Percentiles rank a stretch among this genome's conserved stretches.
Evolutionary conservation across 148 eudicot species (phyloP).

Genomic region (Arbutus unedo): DNA sequence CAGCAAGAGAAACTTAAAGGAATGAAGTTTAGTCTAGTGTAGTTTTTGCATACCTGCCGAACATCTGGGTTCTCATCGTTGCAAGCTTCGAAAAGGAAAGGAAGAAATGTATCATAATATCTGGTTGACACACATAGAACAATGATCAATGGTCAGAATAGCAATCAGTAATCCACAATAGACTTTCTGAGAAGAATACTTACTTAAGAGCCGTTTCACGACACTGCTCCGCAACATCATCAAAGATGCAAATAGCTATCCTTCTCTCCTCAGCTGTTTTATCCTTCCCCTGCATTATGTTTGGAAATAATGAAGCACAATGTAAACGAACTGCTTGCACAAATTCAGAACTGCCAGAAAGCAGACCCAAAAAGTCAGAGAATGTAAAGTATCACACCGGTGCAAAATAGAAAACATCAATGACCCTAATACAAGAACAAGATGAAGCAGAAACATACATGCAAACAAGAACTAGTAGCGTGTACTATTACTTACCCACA

Average conservation of each 20-base stretch:
- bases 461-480: neutral
- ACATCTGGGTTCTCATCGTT: conserved; percentile 80
- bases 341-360: conserved; percentile 5
- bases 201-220: conserved; percentile 93
- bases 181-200: conserved; percentile 10
- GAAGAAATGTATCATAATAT: conserved; percentile 83
- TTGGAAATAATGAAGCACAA: neutral
- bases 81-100: conserved; percentile 90
- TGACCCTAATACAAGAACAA: neutral
- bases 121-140: conserved; percentile 32
- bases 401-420: neutral
- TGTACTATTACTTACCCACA: conserved; percentile 70
- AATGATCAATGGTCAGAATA: conserved; percentile 4
- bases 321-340: conserved; percentile 1
- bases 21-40: neutral
- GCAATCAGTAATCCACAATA: neutral
- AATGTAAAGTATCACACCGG: neutral
- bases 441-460: neutral
- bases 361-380: neutral
- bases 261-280: conserved; percentile 93
- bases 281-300: conserved; percentile 70
- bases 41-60: conserved; percentile 56
- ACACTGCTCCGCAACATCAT: conserved; percentile 95
- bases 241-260: conserved; percentile 95
- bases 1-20: neutral